These are phyloP conservation scores for Pyrus bretschneideri DNA, from an alignment of 306 rosid genomes.

Conservation along the genomic window DNA sequence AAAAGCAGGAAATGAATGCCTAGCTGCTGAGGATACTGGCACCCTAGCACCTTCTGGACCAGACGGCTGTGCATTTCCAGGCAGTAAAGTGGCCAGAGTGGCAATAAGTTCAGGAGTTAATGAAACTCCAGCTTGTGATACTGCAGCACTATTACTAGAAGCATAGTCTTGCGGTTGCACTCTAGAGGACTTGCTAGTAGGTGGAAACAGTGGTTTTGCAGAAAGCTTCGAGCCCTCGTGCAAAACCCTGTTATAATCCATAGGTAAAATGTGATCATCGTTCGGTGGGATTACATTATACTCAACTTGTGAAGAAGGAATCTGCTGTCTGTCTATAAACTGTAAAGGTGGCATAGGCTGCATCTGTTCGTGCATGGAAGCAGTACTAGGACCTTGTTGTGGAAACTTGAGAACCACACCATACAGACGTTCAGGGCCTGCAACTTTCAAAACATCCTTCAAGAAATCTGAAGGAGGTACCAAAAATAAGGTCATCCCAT, in stretches of 20 bases:
- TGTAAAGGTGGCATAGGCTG: slow-evolving; percentile 53
- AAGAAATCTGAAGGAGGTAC: slow-evolving; percentile 98
- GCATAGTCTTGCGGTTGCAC: slow-evolving; percentile 55
- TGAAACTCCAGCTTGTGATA: slow-evolving; percentile 68
- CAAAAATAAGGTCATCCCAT: slow-evolving; percentile 81
- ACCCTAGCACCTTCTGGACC: slow-evolving; percentile 45
- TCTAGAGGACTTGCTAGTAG: slow-evolving; percentile 39
- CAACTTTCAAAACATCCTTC: slow-evolving; percentile 72
- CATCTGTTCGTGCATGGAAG: slow-evolving; percentile 45
- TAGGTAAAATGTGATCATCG: slow-evolving; percentile 52
- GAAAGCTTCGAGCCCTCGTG: slow-evolving; percentile 61
- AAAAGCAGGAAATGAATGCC: slow-evolving; percentile 50
- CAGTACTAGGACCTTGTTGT: slow-evolving; percentile 36
- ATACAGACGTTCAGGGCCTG: slow-evolving; percentile 93
- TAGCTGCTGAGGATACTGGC: slow-evolving; percentile 36
- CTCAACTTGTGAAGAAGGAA: slow-evolving; percentile 50
- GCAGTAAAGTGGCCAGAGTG: slow-evolving; percentile 68
- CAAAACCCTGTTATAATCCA: slow-evolving; percentile 57
- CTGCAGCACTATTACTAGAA: slow-evolving; percentile 34
- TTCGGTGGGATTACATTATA: slow-evolving; percentile 43
- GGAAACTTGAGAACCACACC: slow-evolving; percentile 97
- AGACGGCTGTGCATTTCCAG: slow-evolving; percentile 59
- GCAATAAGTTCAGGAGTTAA: slow-evolving; percentile 97
- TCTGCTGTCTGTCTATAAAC: slow-evolving; percentile 56
- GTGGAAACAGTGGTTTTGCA: slow-evolving; percentile 41